phyloP scores from a whole-genome alignment of 2,329 filamentous ascomycete species.

The Dothistroma septosporum region DNA sequence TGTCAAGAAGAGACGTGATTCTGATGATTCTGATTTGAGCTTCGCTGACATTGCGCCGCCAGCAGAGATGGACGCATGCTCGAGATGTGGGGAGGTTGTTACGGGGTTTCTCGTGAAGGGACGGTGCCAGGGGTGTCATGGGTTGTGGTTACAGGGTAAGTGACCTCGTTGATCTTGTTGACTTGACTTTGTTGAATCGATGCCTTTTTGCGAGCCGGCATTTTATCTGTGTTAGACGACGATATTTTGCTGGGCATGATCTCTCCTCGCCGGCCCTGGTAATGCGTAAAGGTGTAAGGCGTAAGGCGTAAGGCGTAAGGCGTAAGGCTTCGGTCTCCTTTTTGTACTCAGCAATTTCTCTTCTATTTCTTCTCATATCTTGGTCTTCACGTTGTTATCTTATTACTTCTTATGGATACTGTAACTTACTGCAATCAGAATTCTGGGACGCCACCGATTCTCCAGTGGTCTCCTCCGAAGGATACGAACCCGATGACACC shows the following conservation, averaged over 20 bases:
- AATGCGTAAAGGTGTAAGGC: neutral
- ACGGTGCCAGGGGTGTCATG: slow-evolving; percentile 13
- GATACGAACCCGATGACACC: neutral
- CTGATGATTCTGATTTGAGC: slow-evolving; percentile 15
- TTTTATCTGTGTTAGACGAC: neutral
- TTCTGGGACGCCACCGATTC: slow-evolving; percentile 8
- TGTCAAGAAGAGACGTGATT: slow-evolving; percentile 8
- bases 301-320: too few relatives aligned
- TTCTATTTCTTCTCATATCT: neutral
- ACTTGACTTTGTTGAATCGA: neutral
- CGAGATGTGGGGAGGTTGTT: slow-evolving; percentile 12
- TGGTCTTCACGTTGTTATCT: neutral
- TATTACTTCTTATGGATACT: neutral
- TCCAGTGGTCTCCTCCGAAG: neutral
- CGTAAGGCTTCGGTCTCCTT: neutral
- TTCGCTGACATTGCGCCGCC: slow-evolving; percentile 21
- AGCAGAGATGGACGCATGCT: slow-evolving; percentile 15
- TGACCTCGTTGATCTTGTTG: neutral
- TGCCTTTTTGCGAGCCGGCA: neutral
- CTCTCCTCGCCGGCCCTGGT: neutral
- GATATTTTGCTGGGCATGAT: neutral
- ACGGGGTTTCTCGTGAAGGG: slow-evolving; percentile 11
- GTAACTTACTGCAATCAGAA: slow-evolving; percentile 2
- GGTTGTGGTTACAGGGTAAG: slow-evolving; percentile 13
- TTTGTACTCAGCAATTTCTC: neutral